These are phyloP conservation scores for Zoysia matrella DNA, from an alignment of 202 grass and related monocot species.

Conservation along the genomic window DNA sequence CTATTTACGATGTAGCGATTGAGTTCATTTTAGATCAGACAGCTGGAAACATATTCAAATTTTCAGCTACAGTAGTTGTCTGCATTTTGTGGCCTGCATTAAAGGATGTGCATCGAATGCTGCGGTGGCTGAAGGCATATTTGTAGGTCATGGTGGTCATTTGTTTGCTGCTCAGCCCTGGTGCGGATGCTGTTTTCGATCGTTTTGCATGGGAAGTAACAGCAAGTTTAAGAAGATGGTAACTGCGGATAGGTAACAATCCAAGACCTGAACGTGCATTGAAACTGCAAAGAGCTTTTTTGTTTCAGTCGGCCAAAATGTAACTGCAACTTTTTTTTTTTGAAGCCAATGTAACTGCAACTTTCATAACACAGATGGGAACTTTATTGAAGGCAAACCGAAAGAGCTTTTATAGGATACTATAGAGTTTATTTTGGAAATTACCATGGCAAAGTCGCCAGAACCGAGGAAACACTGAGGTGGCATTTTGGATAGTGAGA, in stretches of 20 bases:
- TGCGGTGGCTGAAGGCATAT: not conserved
- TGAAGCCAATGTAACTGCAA: no score
- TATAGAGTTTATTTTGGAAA: no score
- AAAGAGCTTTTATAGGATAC: not conserved
- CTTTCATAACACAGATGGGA: no score
- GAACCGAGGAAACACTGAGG: no score
- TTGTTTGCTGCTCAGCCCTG: not conserved
- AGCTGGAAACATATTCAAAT: no score
- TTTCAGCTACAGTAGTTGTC: no score
- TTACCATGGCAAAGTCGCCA: no score
- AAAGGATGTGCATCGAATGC: no score
- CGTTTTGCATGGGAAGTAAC: slow-evolving; percentile 17
- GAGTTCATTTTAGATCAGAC: no score
- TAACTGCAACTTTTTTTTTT: not conserved
- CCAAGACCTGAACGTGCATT: not conserved
- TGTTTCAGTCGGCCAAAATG: not conserved
- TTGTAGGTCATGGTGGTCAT: slow-evolving; percentile 4
- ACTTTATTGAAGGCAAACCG: not conserved
- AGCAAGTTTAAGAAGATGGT: not conserved
- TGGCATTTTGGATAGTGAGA: no score
- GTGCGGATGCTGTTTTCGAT: not conserved
- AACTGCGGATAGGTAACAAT: slow-evolving; percentile 18
- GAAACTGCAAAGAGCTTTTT: not conserved
- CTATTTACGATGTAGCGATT: no score
- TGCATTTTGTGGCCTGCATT: no score